A percentile compares a stretch with the other conserved stretches of the same genome.
Conservation (phyloP, 768 basidiomycete genomes). For the Auricularia heimuer region DNA sequence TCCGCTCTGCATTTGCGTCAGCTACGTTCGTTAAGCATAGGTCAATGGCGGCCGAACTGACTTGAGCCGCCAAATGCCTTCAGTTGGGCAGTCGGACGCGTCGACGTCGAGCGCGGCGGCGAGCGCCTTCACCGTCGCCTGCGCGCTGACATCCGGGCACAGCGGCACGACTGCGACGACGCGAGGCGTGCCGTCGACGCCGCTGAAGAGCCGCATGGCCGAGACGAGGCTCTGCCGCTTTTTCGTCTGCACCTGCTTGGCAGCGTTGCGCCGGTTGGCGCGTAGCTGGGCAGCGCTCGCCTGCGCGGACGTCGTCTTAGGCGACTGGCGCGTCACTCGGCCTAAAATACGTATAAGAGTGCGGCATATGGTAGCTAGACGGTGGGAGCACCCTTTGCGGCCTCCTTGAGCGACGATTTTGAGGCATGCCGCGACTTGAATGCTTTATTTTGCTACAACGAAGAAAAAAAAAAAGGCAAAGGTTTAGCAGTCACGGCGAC, state of each 20-base stretch:
- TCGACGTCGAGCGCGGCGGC: slow-evolving; percentile 49
- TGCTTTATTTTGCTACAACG: slow-evolving; percentile 67
- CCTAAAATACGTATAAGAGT: slow-evolving; percentile 29
- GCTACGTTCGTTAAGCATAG: slow-evolving; percentile 1
- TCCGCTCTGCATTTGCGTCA: slow-evolving; percentile 48
- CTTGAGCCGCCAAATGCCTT: slow-evolving; percentile 60
- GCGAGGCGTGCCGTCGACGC: slow-evolving; percentile 69
- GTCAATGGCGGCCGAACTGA: slow-evolving; percentile 24
- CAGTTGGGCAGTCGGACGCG: slow-evolving; percentile 39
- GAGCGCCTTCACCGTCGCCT: slow-evolving; percentile 44
- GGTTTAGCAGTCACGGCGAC: slow-evolving; percentile 1
- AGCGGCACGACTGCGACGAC: slow-evolving; percentile 86
- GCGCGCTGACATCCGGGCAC: slow-evolving; percentile 50
- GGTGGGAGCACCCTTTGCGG: slow-evolving; percentile 58
- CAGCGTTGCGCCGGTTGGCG: slow-evolving; percentile 70
- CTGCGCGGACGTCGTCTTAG: slow-evolving; percentile 39
- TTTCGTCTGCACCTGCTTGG: slow-evolving; percentile 69
- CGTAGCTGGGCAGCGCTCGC: slow-evolving; percentile 58
- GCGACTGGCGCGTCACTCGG: slow-evolving; percentile 43
- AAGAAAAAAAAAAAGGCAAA: slow-evolving; percentile 3
- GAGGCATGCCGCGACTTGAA: slow-evolving; percentile 90
- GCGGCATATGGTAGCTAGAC: slow-evolving; percentile 1
- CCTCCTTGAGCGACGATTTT: slow-evolving; percentile 74
- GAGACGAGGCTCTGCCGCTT: slow-evolving; percentile 63
- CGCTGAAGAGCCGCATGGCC: slow-evolving; percentile 68